phyloP scores from a whole-genome alignment of 495 filamentous ascomycete genomes.

The Geoglossum glabrum region DNA sequence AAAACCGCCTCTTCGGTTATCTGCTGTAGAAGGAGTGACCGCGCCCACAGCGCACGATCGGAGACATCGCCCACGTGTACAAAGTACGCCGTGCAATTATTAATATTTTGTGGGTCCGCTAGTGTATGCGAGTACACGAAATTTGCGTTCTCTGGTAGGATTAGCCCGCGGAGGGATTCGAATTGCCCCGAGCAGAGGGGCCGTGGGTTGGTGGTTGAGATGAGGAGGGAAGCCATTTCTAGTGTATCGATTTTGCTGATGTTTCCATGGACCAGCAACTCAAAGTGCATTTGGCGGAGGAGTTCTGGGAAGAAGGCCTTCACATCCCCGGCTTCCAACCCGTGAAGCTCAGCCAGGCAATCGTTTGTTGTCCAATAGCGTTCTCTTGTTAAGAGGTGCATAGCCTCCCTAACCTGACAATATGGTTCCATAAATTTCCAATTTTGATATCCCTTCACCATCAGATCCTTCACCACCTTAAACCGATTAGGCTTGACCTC shows the following conservation, averaged over 20 bases:
- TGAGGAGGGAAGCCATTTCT: slow-evolving; percentile 62
- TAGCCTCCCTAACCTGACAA: slow-evolving; percentile 72
- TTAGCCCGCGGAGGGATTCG: slow-evolving; percentile 52
- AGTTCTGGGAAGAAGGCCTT: slow-evolving; percentile 63
- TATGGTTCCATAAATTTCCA: slow-evolving; percentile 74
- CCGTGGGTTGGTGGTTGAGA: slow-evolving; percentile 54
- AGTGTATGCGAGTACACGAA: slow-evolving; percentile 61
- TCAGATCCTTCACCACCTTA: slow-evolving; percentile 72
- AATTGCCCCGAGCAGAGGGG: slow-evolving; percentile 58
- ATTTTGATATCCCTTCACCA: slow-evolving; percentile 57
- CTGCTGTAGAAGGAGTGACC: slow-evolving; percentile 64
- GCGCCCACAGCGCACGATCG: slow-evolving; percentile 46
- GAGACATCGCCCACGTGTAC: slow-evolving; percentile 57
- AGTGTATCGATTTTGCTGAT: slow-evolving; percentile 88
- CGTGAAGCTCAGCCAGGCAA: slow-evolving; percentile 51
- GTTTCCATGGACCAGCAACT: slow-evolving; percentile 79
- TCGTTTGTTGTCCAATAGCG: slow-evolving; percentile 65
- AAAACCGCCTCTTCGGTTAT: slow-evolving; percentile 84
- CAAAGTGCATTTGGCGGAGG: slow-evolving; percentile 68
- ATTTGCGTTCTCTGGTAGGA: slow-evolving; percentile 62
- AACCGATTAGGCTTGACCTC: slow-evolving; percentile 70
- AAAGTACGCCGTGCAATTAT: slow-evolving; percentile 87
- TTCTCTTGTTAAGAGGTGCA: slow-evolving; percentile 56
- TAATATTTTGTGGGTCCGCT: slow-evolving; percentile 80
- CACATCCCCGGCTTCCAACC: slow-evolving; percentile 53